Base-by-base conservation (phyloP, 441 rosid genomes). In the Biscutella laevigata region DNA sequence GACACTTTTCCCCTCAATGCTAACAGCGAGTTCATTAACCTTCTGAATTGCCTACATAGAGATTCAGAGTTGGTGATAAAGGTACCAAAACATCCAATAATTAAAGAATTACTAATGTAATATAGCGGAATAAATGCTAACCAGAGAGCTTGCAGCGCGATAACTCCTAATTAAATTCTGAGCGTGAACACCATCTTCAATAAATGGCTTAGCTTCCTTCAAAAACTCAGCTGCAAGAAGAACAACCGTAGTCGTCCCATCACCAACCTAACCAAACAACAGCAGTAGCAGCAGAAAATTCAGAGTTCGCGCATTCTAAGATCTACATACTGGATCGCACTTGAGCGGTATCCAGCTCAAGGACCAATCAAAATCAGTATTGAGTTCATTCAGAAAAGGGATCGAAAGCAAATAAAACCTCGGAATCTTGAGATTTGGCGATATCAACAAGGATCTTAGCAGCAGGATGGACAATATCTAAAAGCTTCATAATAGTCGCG, bases 391-490 rank as follows among this genome's bases (percentile, higher is more conserved):
- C n/a, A 24, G 28, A 7, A 28, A 5, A n/a, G 12, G n/a, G n/a
- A n/a, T 17, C 11, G 40, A 20, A 37, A 15, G 22, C 4, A 53
- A n/a, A 30, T 1, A 49, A 29, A 34, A 88, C 99, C 92, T 86
- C 96, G 2, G 99, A 86, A 57, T 94, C 99, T 74, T 94, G 99
- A 3, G 99, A 94, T 77, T 85, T 89, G 67, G 99, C 99, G 55
- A 94, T 94, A 59, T 94, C 99, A 1, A 82, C 96, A 58, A 94
- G 95, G 79, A 94, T 89, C 86, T 94, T 94, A 17, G 95, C 90
- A 1, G 99, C 96, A 0, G 99, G 97, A 50, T 94, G 99, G 12
- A 89, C 76, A 43, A 94, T 83, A 47, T 94, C 95, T 5, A 94
- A 95, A 5, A 94, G 82, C 80, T 94, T 94, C 99, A 94, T 89